Conservation (phyloP, 2,329 filamentous ascomycete genomes). For the Cercospora brassicicola region DNA sequence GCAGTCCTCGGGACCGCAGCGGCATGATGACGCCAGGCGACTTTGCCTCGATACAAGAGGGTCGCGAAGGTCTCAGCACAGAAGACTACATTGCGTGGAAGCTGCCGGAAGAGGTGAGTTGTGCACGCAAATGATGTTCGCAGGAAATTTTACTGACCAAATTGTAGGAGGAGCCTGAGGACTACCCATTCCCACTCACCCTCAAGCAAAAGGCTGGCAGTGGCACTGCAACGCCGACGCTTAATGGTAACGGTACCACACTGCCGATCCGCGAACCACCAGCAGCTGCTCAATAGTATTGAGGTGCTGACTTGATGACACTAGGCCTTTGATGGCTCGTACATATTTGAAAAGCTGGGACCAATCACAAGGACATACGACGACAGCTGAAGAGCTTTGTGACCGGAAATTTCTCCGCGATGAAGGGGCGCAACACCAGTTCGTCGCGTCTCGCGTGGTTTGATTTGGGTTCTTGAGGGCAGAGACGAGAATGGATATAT, state of each 20-base stretch:
- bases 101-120: conserved; percentile 74
- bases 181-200: conserved; percentile 70
- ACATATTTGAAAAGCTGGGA: not conserved
- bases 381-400: not conserved
- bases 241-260: conserved; percentile 29
- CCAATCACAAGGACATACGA: not conserved
- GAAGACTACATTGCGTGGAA: conserved; percentile 99
- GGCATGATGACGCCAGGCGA: conserved; percentile 99
- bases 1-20: conserved; percentile 82
- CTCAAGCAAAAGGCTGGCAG: conserved; percentile 51
- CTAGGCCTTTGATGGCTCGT: not conserved
- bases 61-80: conserved; percentile 85
- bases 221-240: conserved; percentile 28
- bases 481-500: conserved; percentile 4
- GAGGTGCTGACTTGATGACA: not conserved
- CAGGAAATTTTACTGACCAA: conserved; percentile 6
- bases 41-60: conserved; percentile 94
- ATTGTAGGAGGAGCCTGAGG: conserved; percentile 72
- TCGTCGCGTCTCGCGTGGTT: not conserved
- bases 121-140: not conserved
- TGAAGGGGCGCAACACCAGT: not conserved
- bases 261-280: conserved; percentile 19
- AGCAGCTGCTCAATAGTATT: conserved; percentile 6
- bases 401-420: not conserved
- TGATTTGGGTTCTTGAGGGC: conserved; percentile 1